These are phyloP conservation scores for Sugiyamaella pinicola DNA, from an alignment of 1,139 yeast genomes.

Conservation along the genomic window DNA sequence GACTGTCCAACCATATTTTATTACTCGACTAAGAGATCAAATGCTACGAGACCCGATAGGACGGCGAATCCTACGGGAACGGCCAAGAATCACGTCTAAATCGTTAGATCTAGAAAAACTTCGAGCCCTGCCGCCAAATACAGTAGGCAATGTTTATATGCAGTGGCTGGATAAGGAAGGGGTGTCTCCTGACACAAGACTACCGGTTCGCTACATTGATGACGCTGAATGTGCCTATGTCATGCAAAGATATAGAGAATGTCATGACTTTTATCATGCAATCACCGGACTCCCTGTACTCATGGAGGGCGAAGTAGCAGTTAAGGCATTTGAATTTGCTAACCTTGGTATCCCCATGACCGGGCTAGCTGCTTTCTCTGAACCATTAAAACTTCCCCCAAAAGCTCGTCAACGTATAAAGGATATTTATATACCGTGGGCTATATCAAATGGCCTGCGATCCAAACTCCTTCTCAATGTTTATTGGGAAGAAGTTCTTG, in stretches of 20 bases:
- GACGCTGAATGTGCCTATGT: constrained; percentile 91
- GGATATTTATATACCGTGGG: constrained; percentile 87
- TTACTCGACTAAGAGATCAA: constrained; percentile 60
- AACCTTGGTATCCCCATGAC: constrained; percentile 96
- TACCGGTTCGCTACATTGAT: constrained; percentile 80
- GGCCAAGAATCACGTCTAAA: constrained; percentile 80
- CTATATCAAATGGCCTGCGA: constrained; percentile 68
- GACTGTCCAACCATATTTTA: constrained; percentile 72
- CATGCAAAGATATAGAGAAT: constrained; percentile 89
- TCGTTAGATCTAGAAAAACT: constrained; percentile 67
- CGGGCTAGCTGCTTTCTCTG: constrained; percentile 84
- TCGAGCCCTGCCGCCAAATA: constrained; percentile 61
- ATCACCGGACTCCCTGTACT: constrained; percentile 87
- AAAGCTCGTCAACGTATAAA: constrained; percentile 52
- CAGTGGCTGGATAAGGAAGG: constrained; percentile 85
- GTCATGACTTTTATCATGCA: constrained; percentile 96
- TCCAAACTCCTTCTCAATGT: constrained; percentile 82
- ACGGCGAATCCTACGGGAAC: constrained; percentile 70
- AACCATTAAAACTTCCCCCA: constrained; percentile 72
- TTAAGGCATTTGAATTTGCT: constrained; percentile 88
- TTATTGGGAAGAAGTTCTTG: constrained; percentile 88
- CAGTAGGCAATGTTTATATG: constrained; percentile 78
- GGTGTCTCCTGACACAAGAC: constrained; percentile 92
- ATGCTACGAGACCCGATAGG: constrained; percentile 82
- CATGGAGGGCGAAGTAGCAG: constrained; percentile 93